These are phyloP conservation scores for Xylaria arbuscula DNA, from an alignment of 2,329 filamentous ascomycete genomes.

Conservation along the genomic window DNA sequence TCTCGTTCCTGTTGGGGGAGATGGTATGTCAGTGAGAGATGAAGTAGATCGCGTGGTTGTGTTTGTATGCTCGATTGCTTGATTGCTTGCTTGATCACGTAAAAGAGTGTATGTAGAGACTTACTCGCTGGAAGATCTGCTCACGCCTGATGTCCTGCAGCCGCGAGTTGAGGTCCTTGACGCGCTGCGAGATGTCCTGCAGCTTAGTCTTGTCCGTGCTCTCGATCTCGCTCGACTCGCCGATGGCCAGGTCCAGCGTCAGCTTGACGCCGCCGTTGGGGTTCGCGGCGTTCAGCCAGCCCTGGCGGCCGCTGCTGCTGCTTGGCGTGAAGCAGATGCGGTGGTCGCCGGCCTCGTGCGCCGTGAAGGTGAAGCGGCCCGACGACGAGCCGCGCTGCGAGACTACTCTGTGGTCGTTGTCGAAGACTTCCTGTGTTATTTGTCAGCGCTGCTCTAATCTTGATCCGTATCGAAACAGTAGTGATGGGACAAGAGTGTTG, in stretches of 20 bases:
- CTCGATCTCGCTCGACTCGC: conserved; percentile 93
- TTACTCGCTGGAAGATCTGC: conserved; percentile 94
- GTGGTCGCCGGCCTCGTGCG: conserved; percentile 95
- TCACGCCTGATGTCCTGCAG: conserved; percentile 90
- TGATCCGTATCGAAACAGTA: background rate
- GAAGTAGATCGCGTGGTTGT: background rate
- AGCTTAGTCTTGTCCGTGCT: conserved; percentile 94
- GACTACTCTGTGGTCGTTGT: conserved; percentile 96
- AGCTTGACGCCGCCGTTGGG: conserved; percentile 83
- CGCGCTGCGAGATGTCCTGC: conserved; percentile 85
- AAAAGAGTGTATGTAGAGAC: conserved; percentile 42
- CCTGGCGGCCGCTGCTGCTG: conserved; percentile 74
- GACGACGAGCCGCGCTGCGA: conserved; percentile 79
- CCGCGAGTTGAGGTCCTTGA: conserved; percentile 88
- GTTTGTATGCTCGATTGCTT: background rate
- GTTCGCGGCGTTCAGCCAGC: conserved; percentile 75
- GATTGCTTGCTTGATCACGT: too few species aligned
- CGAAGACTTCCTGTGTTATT: conserved; percentile 79
- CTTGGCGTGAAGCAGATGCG: conserved; percentile 92
- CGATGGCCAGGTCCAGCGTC: conserved; percentile 90
- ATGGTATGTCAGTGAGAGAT: conserved; percentile 11
- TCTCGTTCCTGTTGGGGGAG: conserved; percentile 81
- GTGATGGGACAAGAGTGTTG: background rate
- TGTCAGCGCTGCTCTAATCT: background rate
- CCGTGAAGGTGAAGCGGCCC: conserved; percentile 95